Evolutionary conservation across 306 rosid species (phyloP).

Genomic region (Corylus americana): DNA sequence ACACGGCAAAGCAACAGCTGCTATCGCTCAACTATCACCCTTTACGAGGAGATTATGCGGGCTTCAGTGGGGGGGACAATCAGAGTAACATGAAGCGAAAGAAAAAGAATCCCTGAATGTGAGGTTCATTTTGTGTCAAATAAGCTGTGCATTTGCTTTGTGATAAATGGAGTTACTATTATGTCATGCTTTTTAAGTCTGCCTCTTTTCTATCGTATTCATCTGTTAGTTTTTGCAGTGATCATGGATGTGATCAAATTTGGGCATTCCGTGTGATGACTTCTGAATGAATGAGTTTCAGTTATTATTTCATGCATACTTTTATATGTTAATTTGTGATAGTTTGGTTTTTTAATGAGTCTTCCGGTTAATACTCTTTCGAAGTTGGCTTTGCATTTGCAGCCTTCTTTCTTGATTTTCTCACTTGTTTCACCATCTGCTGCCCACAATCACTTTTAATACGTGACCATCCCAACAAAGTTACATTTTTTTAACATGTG

Average conservation of each 20-base stretch:
- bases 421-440: background rate
- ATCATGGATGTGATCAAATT: background rate
- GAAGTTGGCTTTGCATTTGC: background rate
- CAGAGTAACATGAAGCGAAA: conserved; percentile 35
- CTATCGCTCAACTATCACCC: conserved; percentile 71
- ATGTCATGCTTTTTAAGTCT: background rate
- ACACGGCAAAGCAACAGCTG: conserved; percentile 59
- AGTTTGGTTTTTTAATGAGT: background rate
- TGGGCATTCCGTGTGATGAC: background rate
- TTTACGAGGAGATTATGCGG: conserved; percentile 36
- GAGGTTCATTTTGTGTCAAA: conserved; percentile 18
- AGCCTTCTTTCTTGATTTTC: background rate
- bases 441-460: background rate
- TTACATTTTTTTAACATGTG: background rate
- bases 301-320: background rate
- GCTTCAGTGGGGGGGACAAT: conserved; percentile 16
- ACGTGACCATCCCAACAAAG: background rate
- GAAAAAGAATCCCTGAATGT: conserved; percentile 49
- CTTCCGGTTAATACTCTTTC: background rate
- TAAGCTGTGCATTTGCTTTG: background rate
- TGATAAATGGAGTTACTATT: background rate
- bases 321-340: background rate
- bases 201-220: background rate
- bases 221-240: background rate
- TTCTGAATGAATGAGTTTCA: background rate